Evolutionary conservation across 176 grass and related monocot genomes (phyloP).

Genomic region (Stipa capillata): DNA sequence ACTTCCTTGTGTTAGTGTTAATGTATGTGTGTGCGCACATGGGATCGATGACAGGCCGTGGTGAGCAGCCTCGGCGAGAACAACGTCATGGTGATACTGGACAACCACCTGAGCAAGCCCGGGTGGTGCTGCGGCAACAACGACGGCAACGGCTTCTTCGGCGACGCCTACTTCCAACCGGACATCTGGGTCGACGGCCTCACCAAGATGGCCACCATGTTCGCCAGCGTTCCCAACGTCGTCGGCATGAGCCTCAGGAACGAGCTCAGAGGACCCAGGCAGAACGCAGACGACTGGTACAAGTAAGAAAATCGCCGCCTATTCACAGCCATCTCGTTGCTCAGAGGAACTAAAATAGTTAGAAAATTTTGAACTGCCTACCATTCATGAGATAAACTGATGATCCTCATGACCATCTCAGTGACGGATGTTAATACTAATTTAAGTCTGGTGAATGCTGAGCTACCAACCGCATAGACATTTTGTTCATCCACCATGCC

Average conservation of each 20-base stretch:
- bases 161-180: conserved; percentile 65
- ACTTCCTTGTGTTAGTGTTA: neutral
- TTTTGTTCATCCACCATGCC: neutral
- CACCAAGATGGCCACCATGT: conserved; percentile 58
- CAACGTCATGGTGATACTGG: conserved; percentile 80
- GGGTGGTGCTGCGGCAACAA: conserved; percentile 65
- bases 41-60: conserved; percentile 38
- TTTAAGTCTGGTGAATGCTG: neutral
- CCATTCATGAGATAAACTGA: neutral
- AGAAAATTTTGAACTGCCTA: neutral
- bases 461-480: neutral
- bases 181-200: conserved; percentile 67
- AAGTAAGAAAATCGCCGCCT: conserved; percentile 40
- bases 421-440: too few relatives aligned
- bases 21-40: neutral
- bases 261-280: conserved; percentile 60
- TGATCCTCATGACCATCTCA: neutral
- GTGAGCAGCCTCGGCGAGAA: conserved; percentile 56
- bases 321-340: neutral
- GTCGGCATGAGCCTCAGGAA: conserved; percentile 94
- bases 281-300: conserved; percentile 77
- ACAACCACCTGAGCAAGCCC: conserved; percentile 90
- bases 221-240: conserved; percentile 39
- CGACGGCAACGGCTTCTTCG: conserved; percentile 91
- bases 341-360: neutral